A percentile compares a stretch with the other conserved stretches of the same genome.
phyloP scores from a whole-genome alignment of 2,329 filamentous ascomycete genomes.

The Tricladium varicosporioides region DNA sequence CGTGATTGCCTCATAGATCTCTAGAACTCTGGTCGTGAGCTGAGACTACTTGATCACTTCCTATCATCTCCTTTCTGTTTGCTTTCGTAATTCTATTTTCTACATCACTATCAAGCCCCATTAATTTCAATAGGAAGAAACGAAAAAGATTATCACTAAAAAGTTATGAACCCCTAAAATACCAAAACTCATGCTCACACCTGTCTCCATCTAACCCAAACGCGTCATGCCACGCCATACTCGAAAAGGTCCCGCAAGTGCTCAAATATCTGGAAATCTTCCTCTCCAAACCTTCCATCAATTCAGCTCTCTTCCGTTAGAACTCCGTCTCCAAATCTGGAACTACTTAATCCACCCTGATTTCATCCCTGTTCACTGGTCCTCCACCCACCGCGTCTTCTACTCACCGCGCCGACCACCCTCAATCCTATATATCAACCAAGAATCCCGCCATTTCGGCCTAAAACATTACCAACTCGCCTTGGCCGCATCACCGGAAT shows the following conservation, averaged over 20 bases:
- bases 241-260: not conserved
- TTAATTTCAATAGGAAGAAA: not conserved
- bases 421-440: constrained; percentile 3
- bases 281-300: not conserved
- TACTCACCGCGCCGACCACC: constrained; percentile 3
- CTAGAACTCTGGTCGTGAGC: not conserved
- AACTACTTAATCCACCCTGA: not conserved
- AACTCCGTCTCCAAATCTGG: not conserved
- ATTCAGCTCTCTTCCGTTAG: not conserved
- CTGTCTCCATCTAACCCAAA: not conserved
- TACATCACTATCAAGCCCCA: too few species aligned
- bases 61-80: too few species aligned
- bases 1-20: not conserved
- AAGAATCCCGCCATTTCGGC: constrained; percentile 7
- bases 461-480: constrained; percentile 8
- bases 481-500: constrained; percentile 8
- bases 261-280: not conserved
- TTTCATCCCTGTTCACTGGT: constrained; percentile 5
- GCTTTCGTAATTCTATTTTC: too few species aligned
- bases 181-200: not conserved
- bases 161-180: not conserved
- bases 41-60: not conserved
- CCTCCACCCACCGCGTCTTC: constrained; percentile 4
- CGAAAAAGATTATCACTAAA: not conserved
- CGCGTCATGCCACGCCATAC: constrained; percentile 2